Evolutionary conservation across 768 basidiomycete genomes (phyloP).

Genomic region (Epithele typhae): DNA sequence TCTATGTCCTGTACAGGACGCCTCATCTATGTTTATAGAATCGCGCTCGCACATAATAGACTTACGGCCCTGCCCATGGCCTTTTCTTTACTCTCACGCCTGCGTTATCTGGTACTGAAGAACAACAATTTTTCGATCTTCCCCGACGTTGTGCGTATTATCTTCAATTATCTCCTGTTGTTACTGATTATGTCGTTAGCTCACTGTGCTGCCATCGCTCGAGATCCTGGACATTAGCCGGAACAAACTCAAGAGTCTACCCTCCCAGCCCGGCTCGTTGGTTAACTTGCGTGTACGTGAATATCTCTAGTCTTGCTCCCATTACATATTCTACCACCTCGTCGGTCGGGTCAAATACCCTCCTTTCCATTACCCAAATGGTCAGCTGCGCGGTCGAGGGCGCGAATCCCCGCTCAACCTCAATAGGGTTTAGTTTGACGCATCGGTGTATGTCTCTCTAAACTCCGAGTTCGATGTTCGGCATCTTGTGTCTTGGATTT

Average conservation of each 20-base stretch:
- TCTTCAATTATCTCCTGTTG: too few relatives aligned
- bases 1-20: constrained; percentile 13
- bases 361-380: background rate
- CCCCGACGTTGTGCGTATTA: constrained; percentile 74
- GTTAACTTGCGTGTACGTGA: constrained; percentile 62
- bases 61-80: constrained; percentile 72
- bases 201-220: constrained; percentile 78
- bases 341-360: background rate
- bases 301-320: background rate
- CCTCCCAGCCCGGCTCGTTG: constrained; percentile 75
- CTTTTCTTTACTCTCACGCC: constrained; percentile 64
- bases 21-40: constrained; percentile 38
- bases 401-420: too few relatives aligned
- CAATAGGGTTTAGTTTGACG: too few relatives aligned
- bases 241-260: constrained; percentile 82
- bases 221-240: constrained; percentile 94
- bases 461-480: too few relatives aligned
- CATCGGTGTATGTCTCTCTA: too few relatives aligned
- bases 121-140: constrained; percentile 79
- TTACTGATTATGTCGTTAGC: constrained; percentile 35
- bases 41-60: constrained; percentile 84
- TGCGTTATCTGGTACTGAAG: constrained; percentile 86
- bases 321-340: background rate
- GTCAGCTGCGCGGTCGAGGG: too few relatives aligned
- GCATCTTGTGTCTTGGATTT: too few relatives aligned